A percentile compares a stretch with the other conserved stretches of the same genome.
Evolutionary conservation across 305 asterid species (phyloP).

Genomic region (Salvia sclarea): DNA sequence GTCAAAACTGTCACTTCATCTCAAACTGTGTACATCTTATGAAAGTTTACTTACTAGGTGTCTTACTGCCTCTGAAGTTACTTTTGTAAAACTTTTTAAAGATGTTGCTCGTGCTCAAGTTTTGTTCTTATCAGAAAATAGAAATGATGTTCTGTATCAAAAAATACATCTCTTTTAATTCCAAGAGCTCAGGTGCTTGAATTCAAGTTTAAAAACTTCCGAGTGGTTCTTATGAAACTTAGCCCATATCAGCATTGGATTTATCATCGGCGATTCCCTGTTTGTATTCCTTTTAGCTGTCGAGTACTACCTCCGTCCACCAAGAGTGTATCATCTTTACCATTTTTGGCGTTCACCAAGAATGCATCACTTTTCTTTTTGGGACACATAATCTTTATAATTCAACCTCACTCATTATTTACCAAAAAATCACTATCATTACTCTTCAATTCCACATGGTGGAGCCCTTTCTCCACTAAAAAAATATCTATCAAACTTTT

Average conservation of each 20-base stretch:
- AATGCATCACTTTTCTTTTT: too few relatives aligned
- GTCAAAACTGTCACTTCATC: conserved; percentile 12
- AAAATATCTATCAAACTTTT: too few relatives aligned
- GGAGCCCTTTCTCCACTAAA: too few relatives aligned
- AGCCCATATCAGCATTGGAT: not conserved
- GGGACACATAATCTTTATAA: too few relatives aligned
- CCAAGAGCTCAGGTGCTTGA: not conserved
- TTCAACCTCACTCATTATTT: too few relatives aligned
- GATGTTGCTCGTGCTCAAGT: not conserved
- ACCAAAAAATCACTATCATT: too few relatives aligned
- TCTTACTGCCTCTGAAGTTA: not conserved
- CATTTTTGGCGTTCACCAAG: too few relatives aligned
- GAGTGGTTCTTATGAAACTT: not conserved
- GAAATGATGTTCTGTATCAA: not conserved
- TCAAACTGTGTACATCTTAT: not conserved
- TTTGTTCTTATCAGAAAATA: not conserved
- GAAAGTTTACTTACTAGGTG: not conserved
- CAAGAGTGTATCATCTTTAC: too few relatives aligned
- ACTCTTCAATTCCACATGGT: too few relatives aligned
- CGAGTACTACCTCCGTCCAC: too few relatives aligned
- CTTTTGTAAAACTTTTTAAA: not conserved
- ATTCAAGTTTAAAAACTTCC: conserved; percentile 6
- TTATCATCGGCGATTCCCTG: not conserved
- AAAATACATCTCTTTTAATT: not conserved
- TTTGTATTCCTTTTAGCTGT: conserved; percentile 8